A percentile compares a stretch with the other conserved stretches of the same genome.
Conservation (phyloP, 495 filamentous ascomycete species). For the Penicillium maclennaniae region DNA sequence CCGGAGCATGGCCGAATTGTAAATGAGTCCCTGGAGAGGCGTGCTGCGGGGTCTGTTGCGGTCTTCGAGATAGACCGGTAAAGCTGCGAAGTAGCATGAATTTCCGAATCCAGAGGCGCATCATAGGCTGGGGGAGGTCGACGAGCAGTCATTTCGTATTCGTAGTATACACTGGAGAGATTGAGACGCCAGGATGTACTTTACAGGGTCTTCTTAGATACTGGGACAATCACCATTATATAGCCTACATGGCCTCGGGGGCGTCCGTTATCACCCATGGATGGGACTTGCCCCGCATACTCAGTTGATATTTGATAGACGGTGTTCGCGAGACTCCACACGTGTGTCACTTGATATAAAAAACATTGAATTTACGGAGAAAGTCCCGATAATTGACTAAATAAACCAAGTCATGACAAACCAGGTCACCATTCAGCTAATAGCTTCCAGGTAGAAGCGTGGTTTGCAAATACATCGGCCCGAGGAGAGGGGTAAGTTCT, state of each 20-base stretch:
- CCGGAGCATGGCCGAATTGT: slow-evolving; percentile 52
- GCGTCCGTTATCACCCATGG: slow-evolving; percentile 6
- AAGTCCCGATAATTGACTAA: neutral
- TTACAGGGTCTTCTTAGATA: neutral
- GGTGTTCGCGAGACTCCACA: neutral
- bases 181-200: neutral
- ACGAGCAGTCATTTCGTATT: slow-evolving; percentile 27
- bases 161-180: neutral
- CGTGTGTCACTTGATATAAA: neutral
- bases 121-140: slow-evolving; percentile 43
- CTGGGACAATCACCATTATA: slow-evolving; percentile 3
- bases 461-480: slow-evolving; percentile 5
- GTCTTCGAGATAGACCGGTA: slow-evolving; percentile 42
- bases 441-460: neutral
- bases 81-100: slow-evolving; percentile 36
- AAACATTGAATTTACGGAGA: neutral
- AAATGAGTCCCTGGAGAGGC: slow-evolving; percentile 33
- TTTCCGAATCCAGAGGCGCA: slow-evolving; percentile 32
- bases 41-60: slow-evolving; percentile 29
- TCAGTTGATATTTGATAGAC: neutral
- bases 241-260: slow-evolving; percentile 4
- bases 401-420: neutral
- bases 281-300: slow-evolving; percentile 11
- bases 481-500: slow-evolving; percentile 8
- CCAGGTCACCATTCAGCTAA: neutral